These are phyloP conservation scores for Candida gorgasii DNA, from an alignment of 805 yeast species.

Conservation along the genomic window DNA sequence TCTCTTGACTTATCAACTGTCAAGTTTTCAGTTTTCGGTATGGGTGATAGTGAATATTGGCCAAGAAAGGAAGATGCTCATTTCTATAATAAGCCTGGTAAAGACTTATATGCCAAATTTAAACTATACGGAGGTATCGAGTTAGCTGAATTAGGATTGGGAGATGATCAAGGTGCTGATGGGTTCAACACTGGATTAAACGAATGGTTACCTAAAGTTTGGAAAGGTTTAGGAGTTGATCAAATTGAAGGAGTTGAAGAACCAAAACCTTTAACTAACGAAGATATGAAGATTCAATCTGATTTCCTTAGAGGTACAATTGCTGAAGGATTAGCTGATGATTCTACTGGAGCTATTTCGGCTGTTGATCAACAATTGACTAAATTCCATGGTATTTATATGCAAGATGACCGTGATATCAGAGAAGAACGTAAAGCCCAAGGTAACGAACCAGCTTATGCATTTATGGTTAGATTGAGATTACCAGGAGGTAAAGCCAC, in stretches of 20 bases:
- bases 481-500: slow-evolving; percentile 90
- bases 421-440: slow-evolving; percentile 90
- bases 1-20: slow-evolving; percentile 64
- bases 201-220: slow-evolving; percentile 79
- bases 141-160: slow-evolving; percentile 76
- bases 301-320: slow-evolving; percentile 91
- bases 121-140: slow-evolving; percentile 71
- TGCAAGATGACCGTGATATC: slow-evolving; percentile 97
- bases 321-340: slow-evolving; percentile 78
- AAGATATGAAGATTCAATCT: slow-evolving; percentile 89
- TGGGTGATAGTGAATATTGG: slow-evolving; percentile 90
- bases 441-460: slow-evolving; percentile 92
- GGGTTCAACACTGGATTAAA: slow-evolving; percentile 91
- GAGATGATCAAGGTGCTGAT: slow-evolving; percentile 98
- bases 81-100: slow-evolving; percentile 89
- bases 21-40: slow-evolving; percentile 66
- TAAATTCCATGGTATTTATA: slow-evolving; percentile 96
- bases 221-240: slow-evolving; percentile 90
- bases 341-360: slow-evolving; percentile 85
- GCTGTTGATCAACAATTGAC: slow-evolving; percentile 93
- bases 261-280: slow-evolving; percentile 89
- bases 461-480: slow-evolving; percentile 96
- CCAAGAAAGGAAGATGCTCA: slow-evolving; percentile 94
- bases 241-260: slow-evolving; percentile 79
- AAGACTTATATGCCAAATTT: slow-evolving; percentile 68